These are phyloP conservation scores for Pilatotrama ljubarskyi DNA, from an alignment of 768 basidiomycete species.

Conservation along the genomic window DNA sequence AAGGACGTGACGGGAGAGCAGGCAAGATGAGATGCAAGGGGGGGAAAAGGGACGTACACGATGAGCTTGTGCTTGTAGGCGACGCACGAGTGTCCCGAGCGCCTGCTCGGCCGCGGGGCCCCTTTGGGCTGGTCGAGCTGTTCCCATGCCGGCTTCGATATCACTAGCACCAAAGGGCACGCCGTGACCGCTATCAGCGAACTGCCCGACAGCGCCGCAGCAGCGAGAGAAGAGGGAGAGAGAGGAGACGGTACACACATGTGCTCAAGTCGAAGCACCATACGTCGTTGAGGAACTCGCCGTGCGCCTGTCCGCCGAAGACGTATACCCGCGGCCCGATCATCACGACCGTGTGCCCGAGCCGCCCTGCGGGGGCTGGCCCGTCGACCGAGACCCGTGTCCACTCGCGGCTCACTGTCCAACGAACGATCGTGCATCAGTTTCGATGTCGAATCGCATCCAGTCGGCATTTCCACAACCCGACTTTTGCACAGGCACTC, in stretches of 20 bases:
- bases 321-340: constrained; percentile 84
- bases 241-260: constrained; percentile 50
- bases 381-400: constrained; percentile 76
- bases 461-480: not conserved
- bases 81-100: constrained; percentile 88
- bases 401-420: constrained; percentile 86
- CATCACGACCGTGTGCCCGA: constrained; percentile 93
- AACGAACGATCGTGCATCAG: not conserved
- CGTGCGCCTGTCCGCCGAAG: constrained; percentile 92
- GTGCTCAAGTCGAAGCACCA: constrained; percentile 94
- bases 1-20: not conserved
- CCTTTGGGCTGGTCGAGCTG: constrained; percentile 54
- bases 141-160: constrained; percentile 79
- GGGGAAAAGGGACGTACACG: constrained; percentile 7
- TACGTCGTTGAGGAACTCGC: constrained; percentile 86
- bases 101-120: constrained; percentile 61
- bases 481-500: constrained; percentile 32
- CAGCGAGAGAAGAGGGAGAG: too few species aligned
- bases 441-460: not conserved
- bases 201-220: not conserved
- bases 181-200: not conserved
- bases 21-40: too few species aligned
- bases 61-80: constrained; percentile 58
- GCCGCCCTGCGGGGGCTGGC: constrained; percentile 77
- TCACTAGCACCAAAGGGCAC: constrained; percentile 50